Evolutionary conservation across 768 basidiomycete genomes (phyloP).

Genomic region (Clitopilus hobsonii): DNA sequence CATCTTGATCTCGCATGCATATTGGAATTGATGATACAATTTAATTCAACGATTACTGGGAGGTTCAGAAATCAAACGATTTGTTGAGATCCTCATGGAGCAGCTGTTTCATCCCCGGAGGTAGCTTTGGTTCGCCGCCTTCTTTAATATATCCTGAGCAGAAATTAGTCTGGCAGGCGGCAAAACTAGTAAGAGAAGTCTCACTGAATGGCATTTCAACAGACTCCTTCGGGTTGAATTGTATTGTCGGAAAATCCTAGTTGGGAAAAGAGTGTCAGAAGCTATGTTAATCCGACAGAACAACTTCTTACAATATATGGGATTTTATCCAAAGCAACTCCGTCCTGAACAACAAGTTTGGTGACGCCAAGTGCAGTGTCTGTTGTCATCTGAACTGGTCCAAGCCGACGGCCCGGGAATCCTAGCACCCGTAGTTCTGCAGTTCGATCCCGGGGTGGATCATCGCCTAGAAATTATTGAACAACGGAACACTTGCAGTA

Average conservation of each 20-base stretch:
- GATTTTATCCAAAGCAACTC: slow-evolving; percentile 69
- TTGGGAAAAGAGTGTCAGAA: neutral
- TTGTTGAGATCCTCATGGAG: slow-evolving; percentile 84
- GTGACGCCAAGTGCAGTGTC: slow-evolving; percentile 95
- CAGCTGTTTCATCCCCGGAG: slow-evolving; percentile 86
- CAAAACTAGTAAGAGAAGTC: slow-evolving; percentile 21
- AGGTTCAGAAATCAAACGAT: slow-evolving; percentile 68
- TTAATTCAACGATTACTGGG: neutral
- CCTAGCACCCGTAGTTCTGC: slow-evolving; percentile 81
- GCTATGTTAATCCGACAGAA: neutral
- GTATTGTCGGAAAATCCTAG: slow-evolving; percentile 87
- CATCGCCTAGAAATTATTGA: slow-evolving; percentile 42
- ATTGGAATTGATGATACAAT: neutral
- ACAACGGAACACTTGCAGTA: neutral
- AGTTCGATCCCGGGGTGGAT: slow-evolving; percentile 93
- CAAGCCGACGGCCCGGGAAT: slow-evolving; percentile 84
- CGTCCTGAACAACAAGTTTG: slow-evolving; percentile 74
- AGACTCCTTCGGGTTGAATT: slow-evolving; percentile 80
- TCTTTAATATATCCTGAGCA: slow-evolving; percentile 43
- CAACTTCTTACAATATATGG: slow-evolving; percentile 55
- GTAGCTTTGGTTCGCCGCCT: slow-evolving; percentile 65
- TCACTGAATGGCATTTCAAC: slow-evolving; percentile 93
- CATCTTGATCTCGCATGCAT: no score
- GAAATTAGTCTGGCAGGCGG: neutral
- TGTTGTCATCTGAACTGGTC: slow-evolving; percentile 94